These are phyloP conservation scores for Teratosphaeria pseudoeucalypti DNA, from an alignment of 2,329 filamentous ascomycete species.

Conservation along the genomic window DNA sequence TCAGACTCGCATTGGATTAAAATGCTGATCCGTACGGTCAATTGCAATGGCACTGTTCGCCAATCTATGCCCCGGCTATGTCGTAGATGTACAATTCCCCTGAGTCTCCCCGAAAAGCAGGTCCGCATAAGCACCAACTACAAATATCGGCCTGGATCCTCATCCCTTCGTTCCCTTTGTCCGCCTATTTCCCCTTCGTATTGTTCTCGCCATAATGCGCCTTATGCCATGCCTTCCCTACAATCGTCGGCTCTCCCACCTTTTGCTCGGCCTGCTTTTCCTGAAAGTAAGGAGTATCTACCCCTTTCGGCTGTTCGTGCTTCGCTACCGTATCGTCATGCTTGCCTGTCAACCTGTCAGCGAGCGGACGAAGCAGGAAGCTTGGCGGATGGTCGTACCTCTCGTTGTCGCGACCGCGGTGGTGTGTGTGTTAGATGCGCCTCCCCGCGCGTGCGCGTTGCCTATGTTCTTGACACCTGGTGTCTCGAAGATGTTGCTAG, in stretches of 20 bases:
- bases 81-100: neutral
- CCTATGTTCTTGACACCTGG: slow-evolving; percentile 25
- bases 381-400: slow-evolving; percentile 14
- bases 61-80: neutral
- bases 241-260: slow-evolving; percentile 8
- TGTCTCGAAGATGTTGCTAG: slow-evolving; percentile 24
- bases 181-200: slow-evolving; percentile 24
- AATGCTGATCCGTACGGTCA: neutral
- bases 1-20: neutral
- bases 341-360: slow-evolving; percentile 12
- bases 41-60: neutral
- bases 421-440: slow-evolving; percentile 24
- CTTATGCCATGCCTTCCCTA: slow-evolving; percentile 22
- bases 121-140: neutral
- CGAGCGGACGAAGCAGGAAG: neutral
- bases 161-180: neutral
- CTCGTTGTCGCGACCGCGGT: slow-evolving; percentile 25
- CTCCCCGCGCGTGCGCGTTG: slow-evolving; percentile 24
- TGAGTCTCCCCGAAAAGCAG: neutral
- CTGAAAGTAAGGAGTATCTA: slow-evolving; percentile 23
- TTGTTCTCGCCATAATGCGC: slow-evolving; percentile 20
- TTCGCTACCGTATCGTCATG: slow-evolving; percentile 12
- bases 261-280: slow-evolving; percentile 24
- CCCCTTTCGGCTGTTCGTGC: slow-evolving; percentile 20
- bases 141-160: neutral